Base-by-base conservation (phyloP, 2,329 filamentous ascomycete species). In the Aspergillus awamori region DNA sequence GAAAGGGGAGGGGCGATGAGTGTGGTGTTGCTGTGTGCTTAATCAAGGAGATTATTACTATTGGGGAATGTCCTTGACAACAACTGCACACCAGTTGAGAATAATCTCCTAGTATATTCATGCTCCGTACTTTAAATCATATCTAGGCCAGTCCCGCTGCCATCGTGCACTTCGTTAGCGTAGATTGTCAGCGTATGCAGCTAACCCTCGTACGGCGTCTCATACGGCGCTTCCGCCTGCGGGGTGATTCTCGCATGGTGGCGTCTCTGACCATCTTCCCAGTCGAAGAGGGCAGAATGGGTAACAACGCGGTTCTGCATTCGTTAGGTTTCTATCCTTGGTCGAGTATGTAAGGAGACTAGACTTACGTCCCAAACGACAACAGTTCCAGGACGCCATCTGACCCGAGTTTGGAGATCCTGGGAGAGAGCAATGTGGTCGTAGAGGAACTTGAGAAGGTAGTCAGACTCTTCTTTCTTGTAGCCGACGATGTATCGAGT, bases 381-480 rank as follows among this genome's bases (percentile, higher is more conserved):
- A 1, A 96, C 91, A 0, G 90, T 94, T n/a, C 86, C 85, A 47
- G 86, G 82, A 67, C 87, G 87, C 92, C 92, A 96, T 74, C 89
- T 90, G 53, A 96, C 83, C 24, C 90, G 84, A 5, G 83, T 83
- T 68, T 93, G 90, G 74, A 92, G 86, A 71, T 93, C 90, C 53
- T 88, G 86, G 20, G 88, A 88, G 43, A 85, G 83, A 0, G 87
- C 88, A 56, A 92, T 86, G 70, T 93, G 90, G 70, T 92, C 86
- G 73, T 88, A 92, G 15, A 93, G 77, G 79, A 93, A 93, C 70
- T 91, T 91, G 61, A 93, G 82, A 8, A 93, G 80, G 52, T 83
- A 83, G 65, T 96, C 92, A 1, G 88, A 92, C 73, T 96, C 93
- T 72, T 96, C 92, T 72, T 92, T 91, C 79, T 96, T 96, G 71